Percentiles rank a stretch among this genome's conserved stretches.
Evolutionary conservation across 2,329 filamentous ascomycete genomes (phyloP).

Genomic region (Diaporthe humulicola): DNA sequence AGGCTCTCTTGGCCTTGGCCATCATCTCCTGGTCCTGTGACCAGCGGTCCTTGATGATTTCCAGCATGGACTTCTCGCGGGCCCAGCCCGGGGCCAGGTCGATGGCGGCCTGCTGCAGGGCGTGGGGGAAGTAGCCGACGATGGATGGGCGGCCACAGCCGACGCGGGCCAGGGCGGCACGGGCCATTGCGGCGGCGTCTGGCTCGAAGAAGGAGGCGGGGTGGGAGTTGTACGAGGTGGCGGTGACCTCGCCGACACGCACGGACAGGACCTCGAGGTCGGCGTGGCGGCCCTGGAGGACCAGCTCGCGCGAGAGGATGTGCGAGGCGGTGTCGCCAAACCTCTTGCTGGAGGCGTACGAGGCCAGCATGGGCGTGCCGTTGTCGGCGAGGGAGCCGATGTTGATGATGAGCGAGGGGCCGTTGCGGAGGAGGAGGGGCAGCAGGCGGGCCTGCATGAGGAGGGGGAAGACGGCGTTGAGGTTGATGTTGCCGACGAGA

Average conservation of each 20-base stretch:
- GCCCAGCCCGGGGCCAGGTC: constrained; percentile 33
- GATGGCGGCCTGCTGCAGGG: constrained; percentile 36
- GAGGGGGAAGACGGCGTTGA: constrained; percentile 64
- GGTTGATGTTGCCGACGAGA: constrained; percentile 57
- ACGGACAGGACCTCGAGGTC: constrained; percentile 44
- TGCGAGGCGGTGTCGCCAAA: constrained; percentile 38
- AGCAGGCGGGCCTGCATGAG: constrained; percentile 62
- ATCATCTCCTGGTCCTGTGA: constrained; percentile 26
- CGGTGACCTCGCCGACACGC: constrained; percentile 42
- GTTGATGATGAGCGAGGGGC: constrained; percentile 63
- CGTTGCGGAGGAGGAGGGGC: constrained; percentile 55
- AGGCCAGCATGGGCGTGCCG: constrained; percentile 59
- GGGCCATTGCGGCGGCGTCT: constrained; percentile 41
- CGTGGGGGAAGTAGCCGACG: constrained; percentile 42
- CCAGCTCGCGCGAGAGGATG: constrained; percentile 41
- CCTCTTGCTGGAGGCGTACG: constrained; percentile 49
- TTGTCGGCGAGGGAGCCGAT: constrained; percentile 60
- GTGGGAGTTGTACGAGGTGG: constrained; percentile 39
- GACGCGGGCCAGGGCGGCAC: constrained; percentile 42
- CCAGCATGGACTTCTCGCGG: neutral
- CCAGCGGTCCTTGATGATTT: constrained; percentile 23
- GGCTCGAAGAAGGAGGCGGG: constrained; percentile 40
- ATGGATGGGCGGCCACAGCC: constrained; percentile 42
- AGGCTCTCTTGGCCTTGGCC: constrained; percentile 25
- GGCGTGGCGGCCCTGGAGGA: constrained; percentile 33